Evolutionary conservation across 768 basidiomycete genomes (phyloP), one percentile per base, ranked within the genome.

Genomic region (Termitomyces sp.): DNA sequence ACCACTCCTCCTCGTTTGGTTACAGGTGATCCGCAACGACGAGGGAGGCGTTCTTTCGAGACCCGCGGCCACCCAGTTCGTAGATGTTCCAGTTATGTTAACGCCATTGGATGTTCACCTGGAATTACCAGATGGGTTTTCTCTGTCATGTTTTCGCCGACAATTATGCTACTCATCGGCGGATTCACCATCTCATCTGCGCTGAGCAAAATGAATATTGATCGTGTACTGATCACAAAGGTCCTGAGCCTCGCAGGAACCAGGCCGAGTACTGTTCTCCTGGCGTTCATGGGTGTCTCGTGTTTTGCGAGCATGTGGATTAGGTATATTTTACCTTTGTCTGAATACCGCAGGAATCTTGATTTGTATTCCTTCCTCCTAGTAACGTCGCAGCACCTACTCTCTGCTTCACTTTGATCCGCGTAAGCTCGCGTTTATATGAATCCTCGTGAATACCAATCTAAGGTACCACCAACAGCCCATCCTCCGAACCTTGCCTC

Each of bases 271-370:
- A 87, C 82, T 0, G 95, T 99, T 4, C 76, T 99, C 8, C 81
- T 99, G 46, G 88, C 93, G 0, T 92, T 98, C 70, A 98, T 98
- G 97, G 85, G 78, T 44, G 94, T 99, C 18, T 90, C 94, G 2
- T 98, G 94, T 67, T 99, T 99, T 68, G 94, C 95, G 3, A 94
- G 92, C 71, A 99, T 98, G 96, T 98, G 94, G 97, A 98, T 99
- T 66, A 94, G 90, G 89, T 88, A 55, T 46, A 72, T 61, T 27
- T 57, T 13, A 34, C 44, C 43, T 41, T 44, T 24, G 22, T 41
- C 41, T 46, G 24, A n/a, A 50, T 27, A 46, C 44, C 42, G 5
- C 57, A 53, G 12, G 26, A 52, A 27, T 20, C 57, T n/a, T 47
- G 41, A 56, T 63, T 56, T 55, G 61, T 61, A 48, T 58, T 46